Evolutionary conservation across 1,284 basidiomycete species (phyloP).

Genomic region (Ustilago sp.): DNA sequence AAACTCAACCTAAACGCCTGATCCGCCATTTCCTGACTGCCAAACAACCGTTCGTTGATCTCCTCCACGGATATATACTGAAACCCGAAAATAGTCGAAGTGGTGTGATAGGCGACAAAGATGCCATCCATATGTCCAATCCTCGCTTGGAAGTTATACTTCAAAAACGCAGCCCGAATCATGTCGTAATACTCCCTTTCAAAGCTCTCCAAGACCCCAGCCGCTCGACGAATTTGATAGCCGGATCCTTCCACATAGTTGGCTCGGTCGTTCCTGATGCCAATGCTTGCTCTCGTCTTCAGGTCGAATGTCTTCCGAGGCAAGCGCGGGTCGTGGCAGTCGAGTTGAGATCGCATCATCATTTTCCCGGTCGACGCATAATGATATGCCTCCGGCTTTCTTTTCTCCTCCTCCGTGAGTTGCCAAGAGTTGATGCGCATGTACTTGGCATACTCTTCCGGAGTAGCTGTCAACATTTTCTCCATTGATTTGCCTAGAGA

Average conservation of each 20-base stretch:
- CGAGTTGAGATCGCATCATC: constrained; percentile 94
- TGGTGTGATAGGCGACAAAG: constrained; percentile 95
- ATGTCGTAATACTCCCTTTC: constrained; percentile 75
- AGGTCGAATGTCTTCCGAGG: constrained; percentile 94
- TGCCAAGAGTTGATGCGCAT: constrained; percentile 72
- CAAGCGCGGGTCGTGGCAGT: constrained; percentile 83
- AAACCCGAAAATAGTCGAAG: constrained; percentile 88
- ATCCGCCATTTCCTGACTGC: constrained; percentile 76
- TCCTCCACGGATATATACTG: constrained; percentile 89
- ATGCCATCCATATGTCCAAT: constrained; percentile 98
- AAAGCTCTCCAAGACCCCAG: constrained; percentile 67
- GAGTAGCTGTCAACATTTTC: constrained; percentile 82
- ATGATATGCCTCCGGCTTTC: constrained; percentile 69
- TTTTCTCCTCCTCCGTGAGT: constrained; percentile 68
- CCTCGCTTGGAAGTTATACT: constrained; percentile 94
- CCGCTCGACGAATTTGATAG: constrained; percentile 64
- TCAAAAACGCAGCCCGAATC: constrained; percentile 90
- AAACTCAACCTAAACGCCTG: constrained; percentile 84
- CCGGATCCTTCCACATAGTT: constrained; percentile 76
- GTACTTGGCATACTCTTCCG: constrained; percentile 77
- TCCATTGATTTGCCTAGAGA: constrained; percentile 86
- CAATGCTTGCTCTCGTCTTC: constrained; percentile 89
- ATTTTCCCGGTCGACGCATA: constrained; percentile 77
- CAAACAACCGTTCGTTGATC: constrained; percentile 87
- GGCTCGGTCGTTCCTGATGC: constrained; percentile 85